Evolutionary conservation across 140 eudicot species (phyloP).

Genomic region (Stevia rebaudiana): DNA sequence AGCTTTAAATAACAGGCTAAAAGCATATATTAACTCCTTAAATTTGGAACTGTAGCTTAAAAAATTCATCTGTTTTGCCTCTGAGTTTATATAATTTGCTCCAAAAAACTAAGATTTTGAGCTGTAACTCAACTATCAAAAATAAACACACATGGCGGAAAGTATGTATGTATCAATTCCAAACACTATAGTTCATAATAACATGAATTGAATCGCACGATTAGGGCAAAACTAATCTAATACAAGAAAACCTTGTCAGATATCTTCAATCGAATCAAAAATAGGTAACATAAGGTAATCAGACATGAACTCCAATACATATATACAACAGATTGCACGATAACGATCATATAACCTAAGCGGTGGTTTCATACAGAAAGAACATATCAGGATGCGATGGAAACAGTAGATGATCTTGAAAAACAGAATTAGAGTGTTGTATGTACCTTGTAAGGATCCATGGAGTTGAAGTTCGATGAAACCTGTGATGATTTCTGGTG

Average conservation of each 20-base stretch:
- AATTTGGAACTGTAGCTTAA: neutral
- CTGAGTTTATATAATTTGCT: neutral
- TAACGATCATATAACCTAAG: slow-evolving; percentile 22
- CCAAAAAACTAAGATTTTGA: neutral
- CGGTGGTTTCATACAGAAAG: neutral
- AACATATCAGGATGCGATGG: neutral
- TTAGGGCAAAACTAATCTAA: slow-evolving; percentile 23
- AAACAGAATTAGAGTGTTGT: neutral
- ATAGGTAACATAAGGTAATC: neutral
- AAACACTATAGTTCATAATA: slow-evolving; percentile 7
- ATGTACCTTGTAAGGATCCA: slow-evolving; percentile 43
- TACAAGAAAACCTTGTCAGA: neutral
- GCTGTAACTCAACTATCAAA: neutral
- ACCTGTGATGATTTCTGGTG: slow-evolving; percentile 12
- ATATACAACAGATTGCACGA: neutral
- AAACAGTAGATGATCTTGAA: neutral
- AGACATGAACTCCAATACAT: slow-evolving; percentile 8
- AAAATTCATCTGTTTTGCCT: neutral
- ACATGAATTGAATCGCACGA: slow-evolving; percentile 6
- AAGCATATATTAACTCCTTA: neutral
- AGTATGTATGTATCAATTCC: neutral
- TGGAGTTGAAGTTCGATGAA: slow-evolving; percentile 14
- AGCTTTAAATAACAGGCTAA: neutral
- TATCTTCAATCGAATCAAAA: slow-evolving; percentile 7
- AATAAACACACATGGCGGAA: neutral